Percentiles rank a stretch among this genome's conserved stretches.
Evolutionary conservation across 2,329 filamentous ascomycete genomes (phyloP).

Genomic region (Plectosphaerella sp.): DNA sequence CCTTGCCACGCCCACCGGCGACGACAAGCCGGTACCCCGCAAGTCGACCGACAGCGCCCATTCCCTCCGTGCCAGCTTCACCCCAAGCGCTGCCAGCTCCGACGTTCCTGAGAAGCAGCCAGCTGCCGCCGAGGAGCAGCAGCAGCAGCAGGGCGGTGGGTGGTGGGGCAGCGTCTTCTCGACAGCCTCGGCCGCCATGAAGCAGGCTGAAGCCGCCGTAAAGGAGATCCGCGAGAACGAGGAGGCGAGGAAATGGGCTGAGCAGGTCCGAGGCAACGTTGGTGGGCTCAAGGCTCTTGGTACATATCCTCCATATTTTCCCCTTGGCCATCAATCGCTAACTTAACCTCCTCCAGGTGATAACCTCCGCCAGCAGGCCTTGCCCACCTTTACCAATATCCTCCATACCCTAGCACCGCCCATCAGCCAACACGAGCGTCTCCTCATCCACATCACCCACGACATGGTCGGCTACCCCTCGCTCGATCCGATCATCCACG

Average conservation of each 20-base stretch:
- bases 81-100: conserved; percentile 61
- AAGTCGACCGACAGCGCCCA: conserved; percentile 76
- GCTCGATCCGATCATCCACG: conserved; percentile 86
- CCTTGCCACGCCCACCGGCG: conserved; percentile 51
- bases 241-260: conserved; percentile 93
- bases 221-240: conserved; percentile 96
- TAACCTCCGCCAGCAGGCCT: conserved; percentile 77
- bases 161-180: conserved; percentile 89
- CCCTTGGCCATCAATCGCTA: background rate
- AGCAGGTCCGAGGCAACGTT: conserved; percentile 88
- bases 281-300: conserved; percentile 71
- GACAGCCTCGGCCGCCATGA: conserved; percentile 79
- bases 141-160: conserved; percentile 52
- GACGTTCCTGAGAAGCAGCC: conserved; percentile 50
- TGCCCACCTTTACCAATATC: conserved; percentile 93
- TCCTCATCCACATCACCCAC: conserved; percentile 96
- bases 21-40: conserved; percentile 57
- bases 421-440: conserved; percentile 92
- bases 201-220: conserved; percentile 87
- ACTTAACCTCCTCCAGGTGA: conserved; percentile 55
- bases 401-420: conserved; percentile 93
- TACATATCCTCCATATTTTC: conserved; percentile 32
- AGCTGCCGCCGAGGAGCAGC: conserved; percentile 8
- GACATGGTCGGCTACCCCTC: conserved; percentile 93
- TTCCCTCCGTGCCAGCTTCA: conserved; percentile 68